A percentile compares a stretch with the other conserved stretches of the same genome.
Conservation (phyloP, 2,329 filamentous ascomycete genomes). For the Diaporthe amygdali region DNA sequence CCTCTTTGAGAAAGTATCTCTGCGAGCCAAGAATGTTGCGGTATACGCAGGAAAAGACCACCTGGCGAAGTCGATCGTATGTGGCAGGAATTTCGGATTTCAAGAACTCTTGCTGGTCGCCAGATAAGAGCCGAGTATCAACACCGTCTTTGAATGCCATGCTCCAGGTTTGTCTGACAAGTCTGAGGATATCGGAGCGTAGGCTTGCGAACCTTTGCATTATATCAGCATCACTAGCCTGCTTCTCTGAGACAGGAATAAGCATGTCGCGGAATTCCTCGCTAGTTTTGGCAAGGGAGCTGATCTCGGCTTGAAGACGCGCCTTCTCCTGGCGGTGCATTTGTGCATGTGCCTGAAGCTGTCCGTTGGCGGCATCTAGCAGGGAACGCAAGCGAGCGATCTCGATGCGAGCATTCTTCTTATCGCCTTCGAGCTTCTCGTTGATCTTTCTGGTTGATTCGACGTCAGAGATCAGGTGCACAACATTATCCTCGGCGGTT, state of each 20-base stretch:
- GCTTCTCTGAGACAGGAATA: neutral
- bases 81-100: accelerated
- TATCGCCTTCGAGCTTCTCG: too few relatives aligned
- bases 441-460: too few relatives aligned
- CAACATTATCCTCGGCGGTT: too few relatives aligned
- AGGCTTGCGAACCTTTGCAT: neutral
- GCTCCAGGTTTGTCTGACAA: neutral
- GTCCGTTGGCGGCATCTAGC: too few relatives aligned
- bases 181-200: neutral
- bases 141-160: neutral
- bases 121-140: neutral
- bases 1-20: neutral
- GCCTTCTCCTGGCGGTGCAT: too few relatives aligned
- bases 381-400: too few relatives aligned
- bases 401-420: too few relatives aligned
- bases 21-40: neutral
- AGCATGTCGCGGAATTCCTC: neutral
- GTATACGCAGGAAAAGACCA: neutral
- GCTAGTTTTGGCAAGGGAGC: neutral
- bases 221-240: neutral
- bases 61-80: neutral
- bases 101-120: neutral
- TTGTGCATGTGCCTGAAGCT: too few relatives aligned
- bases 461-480: too few relatives aligned
- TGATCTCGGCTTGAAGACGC: neutral